Evolutionary conservation across 2,329 filamentous ascomycete genomes (phyloP), one percentile per base, ranked within the genome.

Genomic region (Apiospora kogelbergensis): DNA sequence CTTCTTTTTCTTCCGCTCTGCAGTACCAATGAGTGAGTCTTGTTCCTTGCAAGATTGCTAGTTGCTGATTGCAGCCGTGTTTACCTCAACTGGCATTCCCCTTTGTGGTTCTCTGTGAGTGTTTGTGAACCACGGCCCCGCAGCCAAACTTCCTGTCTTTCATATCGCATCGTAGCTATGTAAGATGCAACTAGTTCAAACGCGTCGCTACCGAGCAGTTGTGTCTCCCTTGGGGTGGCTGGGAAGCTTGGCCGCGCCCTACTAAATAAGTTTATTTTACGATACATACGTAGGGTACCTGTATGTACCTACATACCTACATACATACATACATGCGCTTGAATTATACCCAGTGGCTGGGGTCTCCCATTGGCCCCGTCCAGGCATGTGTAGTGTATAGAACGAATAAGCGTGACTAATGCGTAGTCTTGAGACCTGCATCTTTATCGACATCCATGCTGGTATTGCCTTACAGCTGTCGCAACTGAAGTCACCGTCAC

Each of bases 381-480:
- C 9, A n/a, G 30, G 53, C 53, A 60, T 60, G 53, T 60, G 37
- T 60, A 60, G 53, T 60, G 37, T 60, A 60, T 60, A 60, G 53
- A 2, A 37, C 53, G 53, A 37, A 33, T 60, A 20, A 26, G 53
- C 30, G 53, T 60, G 53, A 37, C 53, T 37, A 60, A 60, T 60
- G 53, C 53, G 37, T 30, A 57, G 30, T 30, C 48, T 15, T 57
- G 48, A 57, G 48, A 57, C 48, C 48, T 57, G 26, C 48, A 57
- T 33, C 46, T 40, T 42, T 15, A 42, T n/a, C n/a, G n/a, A n/a
- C n/a, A n/a, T n/a, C n/a, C 33, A 4, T 33, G 24, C 48, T 33
- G 48, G 6, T 17, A 9, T 33, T 57, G 26, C 15, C 48, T 26
- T 60, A 60, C 20, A 37, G 9, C 30, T 37, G 15, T 37, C 37